Evolutionary conservation across 306 rosid species (phyloP).

Genomic region (Cicer pinnatifidum): DNA sequence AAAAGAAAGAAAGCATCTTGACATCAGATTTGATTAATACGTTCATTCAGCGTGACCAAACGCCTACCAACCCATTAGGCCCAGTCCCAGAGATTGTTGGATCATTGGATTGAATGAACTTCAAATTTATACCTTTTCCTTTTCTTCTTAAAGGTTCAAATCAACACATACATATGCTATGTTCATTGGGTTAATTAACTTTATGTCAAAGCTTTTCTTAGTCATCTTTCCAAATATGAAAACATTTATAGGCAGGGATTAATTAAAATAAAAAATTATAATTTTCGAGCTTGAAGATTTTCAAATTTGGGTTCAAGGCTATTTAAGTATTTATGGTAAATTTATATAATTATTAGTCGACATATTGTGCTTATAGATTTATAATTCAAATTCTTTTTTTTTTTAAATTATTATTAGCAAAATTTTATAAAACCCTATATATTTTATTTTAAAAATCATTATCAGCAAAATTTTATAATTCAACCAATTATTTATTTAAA

Average conservation of each 20-base stretch:
- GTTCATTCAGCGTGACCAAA: slow-evolving; percentile 44
- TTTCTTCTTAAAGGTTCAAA: slow-evolving; percentile 1
- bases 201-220: slow-evolving; percentile 7
- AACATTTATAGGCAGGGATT: neutral
- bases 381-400: too few relatives aligned
- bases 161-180: neutral
- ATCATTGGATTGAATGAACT: slow-evolving; percentile 32
- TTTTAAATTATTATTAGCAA: too few relatives aligned
- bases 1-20: slow-evolving; percentile 39
- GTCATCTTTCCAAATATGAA: neutral
- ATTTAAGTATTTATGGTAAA: too few relatives aligned
- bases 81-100: slow-evolving; percentile 43
- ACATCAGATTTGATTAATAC: slow-evolving; percentile 40
- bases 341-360: too few relatives aligned
- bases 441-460: too few relatives aligned
- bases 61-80: slow-evolving; percentile 46
- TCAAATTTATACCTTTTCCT: slow-evolving; percentile 3
- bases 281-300: neutral
- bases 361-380: too few relatives aligned
- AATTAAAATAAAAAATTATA: neutral
- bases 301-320: too few relatives aligned
- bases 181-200: slow-evolving; percentile 10
- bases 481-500: too few relatives aligned
- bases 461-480: too few relatives aligned
- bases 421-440: too few relatives aligned